Base-by-base conservation (phyloP, 345 rosid species). In the Arabidopsis suecica region DNA sequence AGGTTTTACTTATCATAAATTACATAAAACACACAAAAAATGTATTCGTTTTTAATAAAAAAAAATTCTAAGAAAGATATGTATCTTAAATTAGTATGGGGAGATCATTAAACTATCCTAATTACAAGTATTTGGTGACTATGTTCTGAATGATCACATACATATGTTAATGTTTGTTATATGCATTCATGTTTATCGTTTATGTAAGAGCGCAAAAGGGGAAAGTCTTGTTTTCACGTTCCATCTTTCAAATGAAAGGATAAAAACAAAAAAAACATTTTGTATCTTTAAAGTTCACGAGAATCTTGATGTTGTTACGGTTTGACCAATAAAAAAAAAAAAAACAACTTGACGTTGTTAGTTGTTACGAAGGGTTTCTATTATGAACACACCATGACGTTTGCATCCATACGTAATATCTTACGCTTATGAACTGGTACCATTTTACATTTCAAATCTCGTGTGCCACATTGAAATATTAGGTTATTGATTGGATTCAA, bases 361-460 rank as follows among this genome's bases (percentile, higher is more conserved):
- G 30, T 28, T 16, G 18, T 16, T 16, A 28, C 3, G 30, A 28
- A 28, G 30, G 30, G 30, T 28, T 28, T 28, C 30, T 28, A 28
- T 28, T 28, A 28, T 14, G 14, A 32, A 51, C 22, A 28, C 59
- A 49, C n/a, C 50, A 72, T 73, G 77, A 73, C 77, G 70, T 73
- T 33, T 30, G 70, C 61, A 53, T 32, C 45, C 32, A 53, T 16
- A 54, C 70, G 70, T 63, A 62, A 63, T 51, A 41, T 62, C 55
- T 71, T 37, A 36, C 49, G 57, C 20, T 6, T 34, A 23, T 36
- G 9, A 45, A 64, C n/a, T 62, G 37, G 37, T 20, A 3, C 12
- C 28, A 9, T 18, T 36, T 9, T 36, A 9, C 18, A 59, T 34
- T n/a, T 33, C 13, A 58, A 58, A 58, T 8, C 28, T 58, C 13